Conservation (phyloP, 129 eudicot genomes). For the Escallonia rubra region DNA sequence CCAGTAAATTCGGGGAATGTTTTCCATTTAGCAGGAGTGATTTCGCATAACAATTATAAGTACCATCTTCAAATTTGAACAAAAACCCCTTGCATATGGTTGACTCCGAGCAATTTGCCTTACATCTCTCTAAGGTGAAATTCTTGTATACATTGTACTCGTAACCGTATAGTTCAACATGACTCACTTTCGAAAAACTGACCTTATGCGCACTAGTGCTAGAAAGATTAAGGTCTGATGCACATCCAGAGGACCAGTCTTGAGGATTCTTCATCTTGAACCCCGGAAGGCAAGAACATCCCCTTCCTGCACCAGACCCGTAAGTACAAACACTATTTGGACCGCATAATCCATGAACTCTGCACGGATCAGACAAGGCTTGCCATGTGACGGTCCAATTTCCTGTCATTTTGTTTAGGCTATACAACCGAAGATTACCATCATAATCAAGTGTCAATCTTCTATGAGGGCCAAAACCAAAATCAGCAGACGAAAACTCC, state of each 20-base stretch:
- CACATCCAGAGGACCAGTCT: constrained; percentile 28
- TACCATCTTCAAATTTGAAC: constrained; percentile 8
- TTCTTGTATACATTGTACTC: not conserved
- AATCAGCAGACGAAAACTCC: constrained; percentile 19
- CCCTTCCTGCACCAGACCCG: constrained; percentile 16
- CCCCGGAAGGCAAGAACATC: constrained; percentile 28
- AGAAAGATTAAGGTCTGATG: constrained; percentile 4
- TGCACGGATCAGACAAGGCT: constrained; percentile 13
- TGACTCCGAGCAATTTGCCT: constrained; percentile 9
- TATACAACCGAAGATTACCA: constrained; percentile 39
- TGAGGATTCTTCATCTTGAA: constrained; percentile 21
- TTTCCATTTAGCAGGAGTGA: constrained; percentile 18
- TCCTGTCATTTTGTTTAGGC: constrained; percentile 17
- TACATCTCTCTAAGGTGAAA: constrained; percentile 12
- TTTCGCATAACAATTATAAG: constrained; percentile 17
- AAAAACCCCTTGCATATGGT: constrained; percentile 28
- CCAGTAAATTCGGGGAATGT: constrained; percentile 1
- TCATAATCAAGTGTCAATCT: constrained; percentile 38
- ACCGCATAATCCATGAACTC: constrained; percentile 40
- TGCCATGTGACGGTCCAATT: constrained; percentile 41
- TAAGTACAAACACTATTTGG: constrained; percentile 27
- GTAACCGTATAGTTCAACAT: constrained; percentile 26
- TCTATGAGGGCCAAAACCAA: constrained; percentile 26
- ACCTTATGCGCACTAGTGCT: too few relatives aligned
- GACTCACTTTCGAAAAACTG: constrained; percentile 6